Evolutionary conservation across 768 basidiomycete genomes (phyloP).

Genomic region (Lepiota venenata): DNA sequence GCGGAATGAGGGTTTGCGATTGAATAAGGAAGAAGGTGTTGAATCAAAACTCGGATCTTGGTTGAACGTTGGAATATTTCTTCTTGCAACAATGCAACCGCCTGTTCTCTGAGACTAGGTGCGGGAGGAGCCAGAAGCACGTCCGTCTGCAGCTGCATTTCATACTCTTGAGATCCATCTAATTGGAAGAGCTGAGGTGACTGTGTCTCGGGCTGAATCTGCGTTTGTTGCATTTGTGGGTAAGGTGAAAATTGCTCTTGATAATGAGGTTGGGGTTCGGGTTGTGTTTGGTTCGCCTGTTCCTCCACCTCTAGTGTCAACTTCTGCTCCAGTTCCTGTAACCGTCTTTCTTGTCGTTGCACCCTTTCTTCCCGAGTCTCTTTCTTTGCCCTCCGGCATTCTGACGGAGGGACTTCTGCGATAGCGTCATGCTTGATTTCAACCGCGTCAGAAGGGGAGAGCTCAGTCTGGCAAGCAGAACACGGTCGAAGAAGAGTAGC

Average conservation of each 20-base stretch:
- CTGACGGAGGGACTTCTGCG: slow-evolving; percentile 27
- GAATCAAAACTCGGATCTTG: slow-evolving; percentile 81
- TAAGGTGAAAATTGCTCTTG: neutral
- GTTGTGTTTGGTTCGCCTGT: neutral
- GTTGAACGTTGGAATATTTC: slow-evolving; percentile 77
- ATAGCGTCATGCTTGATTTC: slow-evolving; percentile 68
- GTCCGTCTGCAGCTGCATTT: slow-evolving; percentile 6
- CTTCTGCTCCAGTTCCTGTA: slow-evolving; percentile 41
- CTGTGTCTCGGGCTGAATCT: neutral
- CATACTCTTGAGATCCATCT: neutral
- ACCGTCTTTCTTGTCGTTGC: slow-evolving; percentile 62
- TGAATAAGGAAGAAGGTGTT: slow-evolving; percentile 80
- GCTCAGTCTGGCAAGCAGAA: slow-evolving; percentile 69
- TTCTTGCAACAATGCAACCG: neutral
- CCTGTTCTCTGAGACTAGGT: slow-evolving; percentile 4
- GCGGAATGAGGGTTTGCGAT: slow-evolving; percentile 79
- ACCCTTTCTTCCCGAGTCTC: slow-evolving; percentile 32
- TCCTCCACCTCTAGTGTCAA: neutral
- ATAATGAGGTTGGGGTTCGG: neutral
- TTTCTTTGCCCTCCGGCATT: slow-evolving; percentile 41
- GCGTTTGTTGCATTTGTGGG: neutral
- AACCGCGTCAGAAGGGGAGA: slow-evolving; percentile 72
- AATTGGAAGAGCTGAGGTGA: neutral
- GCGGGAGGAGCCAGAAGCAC: neutral
- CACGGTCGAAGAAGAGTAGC: slow-evolving; percentile 62